These are phyloP conservation scores for Tuber microsphaerosporum DNA, from an alignment of 495 filamentous ascomycete species.

Conservation along the genomic window DNA sequence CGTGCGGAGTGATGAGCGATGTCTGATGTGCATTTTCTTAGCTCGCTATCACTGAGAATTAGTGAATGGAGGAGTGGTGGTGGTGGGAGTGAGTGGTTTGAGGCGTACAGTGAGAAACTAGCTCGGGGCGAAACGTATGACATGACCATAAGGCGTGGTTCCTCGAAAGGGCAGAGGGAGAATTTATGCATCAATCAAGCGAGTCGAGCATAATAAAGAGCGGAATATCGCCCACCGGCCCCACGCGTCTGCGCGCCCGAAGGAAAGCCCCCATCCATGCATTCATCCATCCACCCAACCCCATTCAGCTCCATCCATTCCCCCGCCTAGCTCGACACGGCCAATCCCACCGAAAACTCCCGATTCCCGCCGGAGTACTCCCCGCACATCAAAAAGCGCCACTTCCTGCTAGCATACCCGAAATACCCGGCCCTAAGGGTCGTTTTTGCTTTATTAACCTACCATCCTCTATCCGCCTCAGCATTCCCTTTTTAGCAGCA, in stretches of 20 bases:
- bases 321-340: not conserved
- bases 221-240: not conserved
- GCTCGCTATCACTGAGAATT: not conserved
- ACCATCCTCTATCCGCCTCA: not conserved
- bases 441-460: not conserved
- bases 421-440: not conserved
- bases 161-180: not conserved
- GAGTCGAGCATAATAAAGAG: not conserved
- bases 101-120: not conserved
- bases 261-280: not conserved
- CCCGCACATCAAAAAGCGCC: not conserved
- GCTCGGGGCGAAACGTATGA: not conserved
- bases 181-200: not conserved
- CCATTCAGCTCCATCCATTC: not conserved
- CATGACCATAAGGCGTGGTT: not conserved
- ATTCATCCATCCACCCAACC: not conserved
- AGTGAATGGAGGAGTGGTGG: not conserved
- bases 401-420: not conserved
- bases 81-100: not conserved
- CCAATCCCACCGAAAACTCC: not conserved
- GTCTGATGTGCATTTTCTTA: not conserved
- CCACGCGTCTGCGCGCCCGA: not conserved
- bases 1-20: not conserved
- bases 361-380: slow-evolving; percentile 1
- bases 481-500: not conserved